phyloP scores from a whole-genome alignment of 495 filamentous ascomycete genomes.

The Staphylotrichum tortipilum region DNA sequence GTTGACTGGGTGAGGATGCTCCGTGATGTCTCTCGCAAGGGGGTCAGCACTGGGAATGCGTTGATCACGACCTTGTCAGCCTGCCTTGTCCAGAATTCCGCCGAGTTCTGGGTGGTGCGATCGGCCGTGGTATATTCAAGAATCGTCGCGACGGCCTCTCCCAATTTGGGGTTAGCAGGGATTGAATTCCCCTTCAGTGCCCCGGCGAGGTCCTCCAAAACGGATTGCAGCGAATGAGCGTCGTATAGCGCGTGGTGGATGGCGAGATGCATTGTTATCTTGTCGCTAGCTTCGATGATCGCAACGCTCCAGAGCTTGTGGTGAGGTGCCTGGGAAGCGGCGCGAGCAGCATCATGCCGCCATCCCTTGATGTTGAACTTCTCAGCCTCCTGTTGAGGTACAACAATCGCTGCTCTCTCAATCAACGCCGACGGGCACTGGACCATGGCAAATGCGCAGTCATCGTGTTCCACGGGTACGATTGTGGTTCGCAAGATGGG shows the following conservation, averaged over 20 bases:
- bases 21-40: conserved; percentile 38
- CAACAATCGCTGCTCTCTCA: not conserved
- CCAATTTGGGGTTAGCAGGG: conserved; percentile 20
- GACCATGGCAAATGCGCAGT: conserved; percentile 59
- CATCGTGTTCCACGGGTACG: conserved; percentile 46
- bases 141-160: conserved; percentile 42
- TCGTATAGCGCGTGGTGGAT: conserved; percentile 75
- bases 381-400: not conserved
- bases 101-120: conserved; percentile 24
- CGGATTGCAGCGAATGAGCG: conserved; percentile 53
- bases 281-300: conserved; percentile 10
- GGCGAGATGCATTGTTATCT: conserved; percentile 37
- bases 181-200: conserved; percentile 1
- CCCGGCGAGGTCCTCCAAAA: conserved; percentile 48
- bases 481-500: conserved; percentile 72
- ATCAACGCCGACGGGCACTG: conserved; percentile 30
- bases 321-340: conserved; percentile 10
- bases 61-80: conserved; percentile 45
- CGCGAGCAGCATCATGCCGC: conserved; percentile 12
- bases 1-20: conserved; percentile 32
- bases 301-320: conserved; percentile 25
- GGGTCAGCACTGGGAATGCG: conserved; percentile 61
- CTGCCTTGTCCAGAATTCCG: conserved; percentile 54
- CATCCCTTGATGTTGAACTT: conserved; percentile 26
- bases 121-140: conserved; percentile 37